Evolutionary conservation across 2,329 filamentous ascomycete species (phyloP).

Genomic region (Alternaria sp.): DNA sequence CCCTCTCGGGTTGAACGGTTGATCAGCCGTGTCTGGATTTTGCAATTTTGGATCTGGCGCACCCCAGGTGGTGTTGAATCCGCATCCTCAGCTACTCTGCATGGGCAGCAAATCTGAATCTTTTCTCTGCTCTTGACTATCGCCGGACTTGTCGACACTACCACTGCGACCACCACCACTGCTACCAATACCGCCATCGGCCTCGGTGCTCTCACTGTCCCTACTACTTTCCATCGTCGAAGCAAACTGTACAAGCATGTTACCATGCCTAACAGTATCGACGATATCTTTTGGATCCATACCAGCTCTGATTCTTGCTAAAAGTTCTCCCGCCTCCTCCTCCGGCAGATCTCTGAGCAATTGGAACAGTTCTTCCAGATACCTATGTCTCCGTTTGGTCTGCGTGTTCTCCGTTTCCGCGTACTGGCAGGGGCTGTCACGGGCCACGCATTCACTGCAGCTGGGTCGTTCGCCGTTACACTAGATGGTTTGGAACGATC

Average conservation of each 20-base stretch:
- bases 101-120: neutral
- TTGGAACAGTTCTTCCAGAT: slow-evolving; percentile 24
- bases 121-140: neutral
- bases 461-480: slow-evolving; percentile 26
- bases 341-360: slow-evolving; percentile 23
- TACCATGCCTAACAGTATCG: slow-evolving; percentile 25
- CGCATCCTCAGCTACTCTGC: neutral
- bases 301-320: slow-evolving; percentile 24
- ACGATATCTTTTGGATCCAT: slow-evolving; percentile 24
- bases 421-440: slow-evolving; percentile 24
- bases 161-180: neutral
- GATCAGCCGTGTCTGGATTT: neutral
- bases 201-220: neutral
- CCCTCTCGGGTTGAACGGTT: neutral
- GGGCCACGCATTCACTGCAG: slow-evolving; percentile 25
- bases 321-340: slow-evolving; percentile 16
- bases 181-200: neutral
- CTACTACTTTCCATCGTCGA: neutral
- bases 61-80: neutral
- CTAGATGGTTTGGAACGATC: slow-evolving; percentile 10
- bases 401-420: slow-evolving; percentile 25
- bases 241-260: slow-evolving; percentile 25
- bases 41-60: neutral
- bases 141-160: neutral
- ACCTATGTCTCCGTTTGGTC: slow-evolving; percentile 23